A percentile compares a stretch with the other conserved stretches of the same genome.
Conservation (phyloP, 805 yeast genomes). For the Pichia nanzhaoensis region DNA sequence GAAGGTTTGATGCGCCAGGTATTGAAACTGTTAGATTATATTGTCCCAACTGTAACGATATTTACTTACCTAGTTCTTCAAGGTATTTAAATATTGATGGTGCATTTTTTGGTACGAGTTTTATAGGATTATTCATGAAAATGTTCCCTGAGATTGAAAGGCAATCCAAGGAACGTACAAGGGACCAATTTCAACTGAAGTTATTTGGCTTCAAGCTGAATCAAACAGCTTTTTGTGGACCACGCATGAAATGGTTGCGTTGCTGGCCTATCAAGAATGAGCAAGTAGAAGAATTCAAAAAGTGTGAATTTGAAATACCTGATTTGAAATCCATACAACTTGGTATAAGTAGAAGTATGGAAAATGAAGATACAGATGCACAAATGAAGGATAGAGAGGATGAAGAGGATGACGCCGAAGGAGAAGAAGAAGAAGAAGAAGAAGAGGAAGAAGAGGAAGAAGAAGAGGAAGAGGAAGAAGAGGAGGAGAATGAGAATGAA, state of each 20-base stretch:
- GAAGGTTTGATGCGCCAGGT: conserved; percentile 86
- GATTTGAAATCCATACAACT: conserved; percentile 27
- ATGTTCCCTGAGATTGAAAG: conserved; percentile 87
- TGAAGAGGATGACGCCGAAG: conserved; percentile 15
- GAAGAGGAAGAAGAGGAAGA: conserved; percentile 17
- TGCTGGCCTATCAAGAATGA: conserved; percentile 58
- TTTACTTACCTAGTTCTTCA: conserved; percentile 83
- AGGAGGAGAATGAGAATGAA: conserved; percentile 12
- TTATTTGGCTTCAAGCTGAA: conserved; percentile 83
- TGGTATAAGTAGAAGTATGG: conserved; percentile 5
- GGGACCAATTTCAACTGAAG: conserved; percentile 58
- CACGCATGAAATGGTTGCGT: conserved; percentile 95
- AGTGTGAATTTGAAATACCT: conserved; percentile 59
- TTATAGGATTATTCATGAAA: conserved; percentile 86
- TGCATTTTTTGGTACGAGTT: conserved; percentile 93
- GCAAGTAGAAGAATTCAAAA: conserved; percentile 55
- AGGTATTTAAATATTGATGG: conserved; percentile 88
- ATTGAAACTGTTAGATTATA: conserved; percentile 85
- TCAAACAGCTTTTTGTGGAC: conserved; percentile 71
- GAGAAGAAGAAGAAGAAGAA: conserved; percentile 14
- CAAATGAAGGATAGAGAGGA: conserved; percentile 19
- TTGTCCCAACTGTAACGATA: conserved; percentile 92
- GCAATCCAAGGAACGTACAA: conserved; percentile 49
- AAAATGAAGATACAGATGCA: conserved; percentile 1
- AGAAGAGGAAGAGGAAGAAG: conserved; percentile 13